Conservation (phyloP, 176 grass and related monocot species). For the Lolium multiflorum region DNA sequence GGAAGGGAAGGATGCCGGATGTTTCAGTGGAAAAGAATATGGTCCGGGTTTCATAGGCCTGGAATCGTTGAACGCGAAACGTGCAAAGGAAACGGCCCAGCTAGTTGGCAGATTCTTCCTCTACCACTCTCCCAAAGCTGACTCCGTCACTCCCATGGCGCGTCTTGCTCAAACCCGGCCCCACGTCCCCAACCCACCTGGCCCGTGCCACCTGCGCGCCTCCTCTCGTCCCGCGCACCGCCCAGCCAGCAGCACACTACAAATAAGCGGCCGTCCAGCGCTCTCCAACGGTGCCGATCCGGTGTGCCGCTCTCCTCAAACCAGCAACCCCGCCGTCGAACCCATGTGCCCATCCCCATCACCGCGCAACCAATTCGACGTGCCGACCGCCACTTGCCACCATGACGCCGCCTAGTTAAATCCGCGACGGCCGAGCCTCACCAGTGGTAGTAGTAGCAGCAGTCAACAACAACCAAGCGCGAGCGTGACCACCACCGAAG, state of each 20-base stretch:
- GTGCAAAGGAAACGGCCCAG: no score
- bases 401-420: slow-evolving; percentile 27
- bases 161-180: neutral
- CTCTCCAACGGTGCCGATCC: slow-evolving; percentile 41
- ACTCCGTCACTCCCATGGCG: neutral
- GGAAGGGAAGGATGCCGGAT: no score
- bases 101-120: no score
- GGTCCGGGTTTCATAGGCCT: no score
- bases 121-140: no score
- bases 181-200: neutral
- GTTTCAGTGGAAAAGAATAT: no score
- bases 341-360: slow-evolving; percentile 49
- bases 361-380: slow-evolving; percentile 11
- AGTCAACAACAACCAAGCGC: neutral
- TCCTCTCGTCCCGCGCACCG: neutral
- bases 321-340: slow-evolving; percentile 35
- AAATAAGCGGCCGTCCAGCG: neutral
- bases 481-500: neutral
- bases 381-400: slow-evolving; percentile 5
- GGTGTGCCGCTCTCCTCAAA: slow-evolving; percentile 52
- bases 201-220: slow-evolving; percentile 20
- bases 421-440: neutral
- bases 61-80: no score
- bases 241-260: neutral
- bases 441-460: neutral